Evolutionary conservation across 2,329 filamentous ascomycete genomes (phyloP).

Genomic region (Aphanocladium album): DNA sequence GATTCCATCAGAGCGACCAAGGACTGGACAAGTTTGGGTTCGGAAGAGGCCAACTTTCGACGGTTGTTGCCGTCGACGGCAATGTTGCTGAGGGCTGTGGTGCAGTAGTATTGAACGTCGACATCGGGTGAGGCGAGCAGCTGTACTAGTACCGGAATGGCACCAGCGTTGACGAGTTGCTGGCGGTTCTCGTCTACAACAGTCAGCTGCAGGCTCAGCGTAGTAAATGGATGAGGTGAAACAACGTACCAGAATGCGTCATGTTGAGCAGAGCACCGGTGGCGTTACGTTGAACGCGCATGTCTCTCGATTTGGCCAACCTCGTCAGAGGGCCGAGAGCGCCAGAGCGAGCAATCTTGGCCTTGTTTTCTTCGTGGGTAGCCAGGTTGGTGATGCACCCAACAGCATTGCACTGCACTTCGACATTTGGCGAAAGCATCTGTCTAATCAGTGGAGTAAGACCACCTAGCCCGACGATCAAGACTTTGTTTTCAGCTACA

Average conservation of each 20-base stretch:
- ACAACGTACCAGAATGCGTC: conserved; percentile 86
- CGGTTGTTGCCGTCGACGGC: conserved; percentile 90
- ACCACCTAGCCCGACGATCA: conserved; percentile 89
- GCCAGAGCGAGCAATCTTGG: conserved; percentile 93
- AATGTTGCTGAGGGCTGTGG: conserved; percentile 96
- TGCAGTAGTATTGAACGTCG: conserved; percentile 99
- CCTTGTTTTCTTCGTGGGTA: conserved; percentile 98
- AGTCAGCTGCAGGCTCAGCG: conserved; percentile 18
- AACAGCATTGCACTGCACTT: conserved; percentile 98
- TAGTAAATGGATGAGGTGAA: conserved; percentile 6
- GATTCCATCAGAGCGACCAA: conserved; percentile 97
- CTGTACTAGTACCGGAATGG: conserved; percentile 95
- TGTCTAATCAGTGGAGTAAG: conserved; percentile 89
- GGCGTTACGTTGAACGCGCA: conserved; percentile 96
- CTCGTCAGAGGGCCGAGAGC: conserved; percentile 86
- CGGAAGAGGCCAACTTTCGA: conserved; percentile 83
- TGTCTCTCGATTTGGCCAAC: conserved; percentile 94
- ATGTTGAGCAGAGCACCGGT: conserved; percentile 96
- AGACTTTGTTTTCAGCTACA: conserved; percentile 91
- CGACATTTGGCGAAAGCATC: conserved; percentile 97
- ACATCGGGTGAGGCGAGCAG: conserved; percentile 89
- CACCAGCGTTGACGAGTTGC: conserved; percentile 92
- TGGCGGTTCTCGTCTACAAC: conserved; percentile 86
- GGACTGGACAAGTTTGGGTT: conserved; percentile 86
- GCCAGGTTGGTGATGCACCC: conserved; percentile 98